phyloP scores from a whole-genome alignment of 1,284 basidiomycete species.

The Peniophora sp. region DNA sequence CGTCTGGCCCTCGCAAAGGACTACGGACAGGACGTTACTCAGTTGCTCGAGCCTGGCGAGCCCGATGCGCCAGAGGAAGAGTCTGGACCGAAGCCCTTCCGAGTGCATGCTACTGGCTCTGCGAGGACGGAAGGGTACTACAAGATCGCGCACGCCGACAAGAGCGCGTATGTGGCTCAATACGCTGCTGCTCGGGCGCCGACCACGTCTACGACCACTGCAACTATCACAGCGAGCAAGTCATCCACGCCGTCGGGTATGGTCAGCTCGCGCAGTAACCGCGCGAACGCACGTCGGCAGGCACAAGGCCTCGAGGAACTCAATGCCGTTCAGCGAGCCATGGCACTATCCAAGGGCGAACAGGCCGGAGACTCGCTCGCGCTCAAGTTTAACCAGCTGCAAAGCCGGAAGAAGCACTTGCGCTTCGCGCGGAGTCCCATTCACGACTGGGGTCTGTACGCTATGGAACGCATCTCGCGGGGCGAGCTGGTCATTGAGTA shows the following conservation, averaged over 20 bases:
- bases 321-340: slow-evolving; percentile 73
- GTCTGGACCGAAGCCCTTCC: slow-evolving; percentile 36
- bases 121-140: slow-evolving; percentile 93
- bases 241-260: slow-evolving; percentile 30
- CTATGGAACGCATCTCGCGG: slow-evolving; percentile 87
- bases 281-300: slow-evolving; percentile 89
- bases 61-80: slow-evolving; percentile 17
- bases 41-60: slow-evolving; percentile 21
- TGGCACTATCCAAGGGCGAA: slow-evolving; percentile 69
- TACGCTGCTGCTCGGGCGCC: slow-evolving; percentile 55
- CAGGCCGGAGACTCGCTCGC: slow-evolving; percentile 54
- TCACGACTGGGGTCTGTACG: slow-evolving; percentile 96
- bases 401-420: slow-evolving; percentile 96
- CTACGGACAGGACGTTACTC: slow-evolving; percentile 5
- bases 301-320: slow-evolving; percentile 95
- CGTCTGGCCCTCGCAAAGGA: slow-evolving; percentile 48
- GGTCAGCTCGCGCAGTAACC: slow-evolving; percentile 83
- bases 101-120: slow-evolving; percentile 71
- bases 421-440: slow-evolving; percentile 95
- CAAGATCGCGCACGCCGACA: slow-evolving; percentile 88
- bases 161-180: slow-evolving; percentile 82
- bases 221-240: slow-evolving; percentile 33
- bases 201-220: slow-evolving; percentile 19
- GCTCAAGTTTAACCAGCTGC: slow-evolving; percentile 97
- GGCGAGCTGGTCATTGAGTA: slow-evolving; percentile 99